These are phyloP conservation scores for Solanum sparsipilum DNA, from an alignment of 257 asterid genomes.

Conservation along the genomic window DNA sequence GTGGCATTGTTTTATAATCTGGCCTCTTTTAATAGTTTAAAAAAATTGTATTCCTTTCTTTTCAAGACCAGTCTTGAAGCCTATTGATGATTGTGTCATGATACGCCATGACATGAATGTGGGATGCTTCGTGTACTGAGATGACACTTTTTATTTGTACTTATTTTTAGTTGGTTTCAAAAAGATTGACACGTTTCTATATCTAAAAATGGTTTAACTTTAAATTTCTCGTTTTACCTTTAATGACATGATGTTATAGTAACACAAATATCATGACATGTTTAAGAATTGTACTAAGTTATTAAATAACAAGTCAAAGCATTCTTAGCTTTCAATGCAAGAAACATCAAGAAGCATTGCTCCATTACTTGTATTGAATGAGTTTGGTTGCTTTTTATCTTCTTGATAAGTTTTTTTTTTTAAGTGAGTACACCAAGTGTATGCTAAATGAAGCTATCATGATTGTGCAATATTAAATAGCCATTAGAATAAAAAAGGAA, in stretches of 20 bases:
- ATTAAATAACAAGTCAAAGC: not conserved
- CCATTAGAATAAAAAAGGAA: not conserved
- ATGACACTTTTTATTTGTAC: not conserved
- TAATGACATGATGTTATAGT: not conserved
- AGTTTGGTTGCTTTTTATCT: not conserved
- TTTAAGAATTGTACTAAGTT: not conserved
- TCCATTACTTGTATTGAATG: not conserved
- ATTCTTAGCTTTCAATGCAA: not conserved
- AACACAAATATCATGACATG: not conserved
- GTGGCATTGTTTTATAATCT: not conserved
- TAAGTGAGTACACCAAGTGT: not conserved
- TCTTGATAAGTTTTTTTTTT: not conserved
- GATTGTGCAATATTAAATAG: not conserved
- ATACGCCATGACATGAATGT: not conserved
- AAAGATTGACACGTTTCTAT: not conserved
- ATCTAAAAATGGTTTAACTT: not conserved
- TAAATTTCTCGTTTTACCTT: not conserved
- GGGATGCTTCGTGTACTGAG: not conserved
- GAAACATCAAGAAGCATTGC: not conserved
- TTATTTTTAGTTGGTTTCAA: not conserved
- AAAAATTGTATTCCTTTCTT: not conserved
- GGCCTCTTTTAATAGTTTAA: not conserved
- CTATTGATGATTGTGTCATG: not conserved
- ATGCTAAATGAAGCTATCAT: not conserved
- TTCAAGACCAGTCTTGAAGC: not conserved